A percentile compares a stretch with the other conserved stretches of the same genome.
These are phyloP conservation scores for Candida michaelii DNA, from an alignment of 805 yeast species.

Conservation along the genomic window DNA sequence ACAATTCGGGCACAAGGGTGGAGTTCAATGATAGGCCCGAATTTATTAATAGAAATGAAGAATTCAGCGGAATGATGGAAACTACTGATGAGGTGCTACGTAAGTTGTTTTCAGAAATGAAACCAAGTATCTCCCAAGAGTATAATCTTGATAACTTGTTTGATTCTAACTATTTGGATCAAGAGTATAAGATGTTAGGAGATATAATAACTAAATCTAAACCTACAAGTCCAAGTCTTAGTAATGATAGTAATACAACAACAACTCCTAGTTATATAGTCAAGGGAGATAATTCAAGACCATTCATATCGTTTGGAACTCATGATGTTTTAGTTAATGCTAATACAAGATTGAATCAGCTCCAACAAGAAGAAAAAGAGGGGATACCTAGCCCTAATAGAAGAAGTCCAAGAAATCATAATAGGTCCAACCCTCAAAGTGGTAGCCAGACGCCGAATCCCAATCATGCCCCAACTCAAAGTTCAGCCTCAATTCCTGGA, in stretches of 20 bases:
- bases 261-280: conserved; percentile 7
- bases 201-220: conserved; percentile 45
- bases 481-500: too few relatives aligned
- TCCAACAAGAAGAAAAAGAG: not conserved
- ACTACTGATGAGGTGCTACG: conserved; percentile 30
- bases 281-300: conserved; percentile 30
- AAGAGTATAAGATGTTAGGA: conserved; percentile 51
- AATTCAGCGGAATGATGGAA: conserved; percentile 18
- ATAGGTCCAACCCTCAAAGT: not conserved
- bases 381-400: not conserved
- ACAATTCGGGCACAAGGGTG: not conserved
- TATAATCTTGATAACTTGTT: conserved; percentile 20
- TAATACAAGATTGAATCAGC: not conserved
- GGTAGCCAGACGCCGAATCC: not conserved
- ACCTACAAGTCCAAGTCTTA: conserved; percentile 35
- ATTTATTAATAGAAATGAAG: not conserved
- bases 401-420: not conserved
- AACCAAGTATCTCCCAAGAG: conserved; percentile 12
- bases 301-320: conserved; percentile 40
- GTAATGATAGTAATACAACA: not conserved
- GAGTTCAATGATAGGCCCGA: not conserved
- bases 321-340: conserved; percentile 6
- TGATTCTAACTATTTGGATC: conserved; percentile 48
- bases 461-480: not conserved
- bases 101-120: conserved; percentile 20